These are phyloP conservation scores for Skeletonema grethae DNA, from an alignment of 108 stramenopile species.

Conservation along the genomic window DNA sequence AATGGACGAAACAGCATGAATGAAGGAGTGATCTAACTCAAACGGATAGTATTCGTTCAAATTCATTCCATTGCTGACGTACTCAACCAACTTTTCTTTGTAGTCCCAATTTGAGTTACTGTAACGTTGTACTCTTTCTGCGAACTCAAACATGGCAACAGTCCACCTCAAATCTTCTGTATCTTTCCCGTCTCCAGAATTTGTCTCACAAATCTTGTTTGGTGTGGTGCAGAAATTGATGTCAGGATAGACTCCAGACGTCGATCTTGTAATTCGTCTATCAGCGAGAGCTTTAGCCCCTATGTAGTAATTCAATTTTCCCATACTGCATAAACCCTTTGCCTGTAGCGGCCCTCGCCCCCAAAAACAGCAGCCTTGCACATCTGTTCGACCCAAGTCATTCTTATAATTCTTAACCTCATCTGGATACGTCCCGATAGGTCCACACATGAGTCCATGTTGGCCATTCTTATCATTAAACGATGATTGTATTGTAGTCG, in stretches of 20 bases:
- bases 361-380: constrained; percentile 45
- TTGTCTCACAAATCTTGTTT: constrained; percentile 15
- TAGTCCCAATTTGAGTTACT: constrained; percentile 24
- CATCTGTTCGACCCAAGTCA: constrained; percentile 15
- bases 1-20: constrained; percentile 37
- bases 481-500: constrained; percentile 24
- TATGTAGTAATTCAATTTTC: constrained; percentile 39
- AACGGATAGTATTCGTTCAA: constrained; percentile 28
- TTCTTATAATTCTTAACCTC: constrained; percentile 2
- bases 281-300: constrained; percentile 22
- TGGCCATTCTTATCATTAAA: not conserved
- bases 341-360: constrained; percentile 41
- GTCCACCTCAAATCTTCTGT: constrained; percentile 40
- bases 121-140: constrained; percentile 33
- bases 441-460: constrained; percentile 22
- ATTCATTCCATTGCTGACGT: constrained; percentile 33
- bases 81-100: constrained; percentile 34
- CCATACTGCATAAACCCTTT: constrained; percentile 30
- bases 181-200: not conserved
- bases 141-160: constrained; percentile 46
- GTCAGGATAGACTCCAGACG: constrained; percentile 14
- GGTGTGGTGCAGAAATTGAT: constrained; percentile 17
- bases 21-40: constrained; percentile 38
- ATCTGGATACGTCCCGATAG: constrained; percentile 3
- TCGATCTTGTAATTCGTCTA: constrained; percentile 19